A percentile compares a stretch with the other conserved stretches of the same genome.
phyloP scores from a whole-genome alignment of 805 yeast species.

The Candida odintsovae region DNA sequence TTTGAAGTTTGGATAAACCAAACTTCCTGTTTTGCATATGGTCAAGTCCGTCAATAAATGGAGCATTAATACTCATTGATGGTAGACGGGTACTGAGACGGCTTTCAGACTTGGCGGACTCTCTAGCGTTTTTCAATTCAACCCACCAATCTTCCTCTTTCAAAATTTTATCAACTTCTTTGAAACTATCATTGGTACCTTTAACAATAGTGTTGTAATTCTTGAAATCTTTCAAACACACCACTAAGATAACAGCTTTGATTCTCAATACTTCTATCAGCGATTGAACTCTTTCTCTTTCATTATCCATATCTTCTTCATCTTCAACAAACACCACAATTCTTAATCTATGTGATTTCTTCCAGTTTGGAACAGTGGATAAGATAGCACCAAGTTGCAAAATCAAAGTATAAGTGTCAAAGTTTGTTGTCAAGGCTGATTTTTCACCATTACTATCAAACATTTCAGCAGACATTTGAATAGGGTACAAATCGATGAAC shows the following conservation, averaged over 20 bases:
- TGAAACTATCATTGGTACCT: slow-evolving; percentile 45
- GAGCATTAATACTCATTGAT: slow-evolving; percentile 28
- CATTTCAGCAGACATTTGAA: slow-evolving; percentile 89
- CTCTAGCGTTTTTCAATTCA: slow-evolving; percentile 55
- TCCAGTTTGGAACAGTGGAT: slow-evolving; percentile 93
- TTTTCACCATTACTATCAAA: slow-evolving; percentile 57
- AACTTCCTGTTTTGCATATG: slow-evolving; percentile 26
- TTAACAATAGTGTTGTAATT: slow-evolving; percentile 73
- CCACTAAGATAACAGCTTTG: slow-evolving; percentile 71
- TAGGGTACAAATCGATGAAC: slow-evolving; percentile 88
- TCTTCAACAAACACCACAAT: slow-evolving; percentile 89
- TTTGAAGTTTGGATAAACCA: slow-evolving; percentile 59
- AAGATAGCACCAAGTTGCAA: slow-evolving; percentile 91
- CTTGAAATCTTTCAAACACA: slow-evolving; percentile 53
- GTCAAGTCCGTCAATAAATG: slow-evolving; percentile 15
- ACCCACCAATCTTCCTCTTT: slow-evolving; percentile 83
- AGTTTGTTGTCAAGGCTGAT: slow-evolving; percentile 76
- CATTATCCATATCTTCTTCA: slow-evolving; percentile 64
- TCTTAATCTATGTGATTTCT: slow-evolving; percentile 63
- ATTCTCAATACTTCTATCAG: slow-evolving; percentile 76
- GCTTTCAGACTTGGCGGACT: slow-evolving; percentile 8
- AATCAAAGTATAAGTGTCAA: slow-evolving; percentile 92
- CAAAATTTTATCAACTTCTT: slow-evolving; percentile 45
- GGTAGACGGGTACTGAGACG: slow-evolving; percentile 27
- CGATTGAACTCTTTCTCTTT: slow-evolving; percentile 51